phyloP scores from a whole-genome alignment of 768 basidiomycete species.

The Trametes cingulata region DNA sequence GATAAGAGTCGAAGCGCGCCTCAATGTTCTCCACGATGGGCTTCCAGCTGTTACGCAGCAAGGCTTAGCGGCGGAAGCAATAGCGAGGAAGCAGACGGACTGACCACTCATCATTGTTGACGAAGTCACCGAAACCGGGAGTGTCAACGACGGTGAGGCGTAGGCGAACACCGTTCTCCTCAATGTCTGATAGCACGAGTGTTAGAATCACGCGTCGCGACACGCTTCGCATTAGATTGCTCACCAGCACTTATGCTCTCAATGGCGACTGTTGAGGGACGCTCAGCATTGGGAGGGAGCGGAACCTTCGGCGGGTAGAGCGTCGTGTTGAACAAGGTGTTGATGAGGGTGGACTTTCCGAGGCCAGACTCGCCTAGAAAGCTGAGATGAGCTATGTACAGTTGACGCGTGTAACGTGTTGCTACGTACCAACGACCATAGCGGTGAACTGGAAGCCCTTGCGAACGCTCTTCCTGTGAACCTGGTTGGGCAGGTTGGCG shows the following conservation, averaged over 20 bases:
- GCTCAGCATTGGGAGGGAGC: constrained; percentile 80
- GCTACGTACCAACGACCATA: constrained; percentile 94
- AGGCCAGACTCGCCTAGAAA: constrained; percentile 90
- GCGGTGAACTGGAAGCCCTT: constrained; percentile 99
- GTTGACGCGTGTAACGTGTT: constrained; percentile 23
- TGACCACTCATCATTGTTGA: constrained; percentile 98
- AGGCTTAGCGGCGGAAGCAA: constrained; percentile 22
- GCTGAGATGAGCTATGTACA: neutral
- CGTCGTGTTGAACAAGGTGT: constrained; percentile 96
- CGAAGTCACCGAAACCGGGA: constrained; percentile 98
- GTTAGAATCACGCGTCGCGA: neutral
- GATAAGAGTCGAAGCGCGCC: constrained; percentile 93
- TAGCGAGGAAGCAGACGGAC: constrained; percentile 18
- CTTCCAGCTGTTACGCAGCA: constrained; percentile 72
- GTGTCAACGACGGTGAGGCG: constrained; percentile 99
- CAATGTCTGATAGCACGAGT: constrained; percentile 71
- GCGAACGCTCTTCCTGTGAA: constrained; percentile 96
- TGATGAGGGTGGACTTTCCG: constrained; percentile 98
- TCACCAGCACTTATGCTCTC: constrained; percentile 97
- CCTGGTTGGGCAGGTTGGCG: constrained; percentile 98
- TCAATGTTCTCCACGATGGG: constrained; percentile 99
- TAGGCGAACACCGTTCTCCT: constrained; percentile 96
- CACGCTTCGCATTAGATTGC: constrained; percentile 20
- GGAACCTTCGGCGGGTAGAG: constrained; percentile 91
- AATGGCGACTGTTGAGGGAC: constrained; percentile 92